Evolutionary conservation across 352 stramenopile species (phyloP).

Genomic region (Peronospora destructor): DNA sequence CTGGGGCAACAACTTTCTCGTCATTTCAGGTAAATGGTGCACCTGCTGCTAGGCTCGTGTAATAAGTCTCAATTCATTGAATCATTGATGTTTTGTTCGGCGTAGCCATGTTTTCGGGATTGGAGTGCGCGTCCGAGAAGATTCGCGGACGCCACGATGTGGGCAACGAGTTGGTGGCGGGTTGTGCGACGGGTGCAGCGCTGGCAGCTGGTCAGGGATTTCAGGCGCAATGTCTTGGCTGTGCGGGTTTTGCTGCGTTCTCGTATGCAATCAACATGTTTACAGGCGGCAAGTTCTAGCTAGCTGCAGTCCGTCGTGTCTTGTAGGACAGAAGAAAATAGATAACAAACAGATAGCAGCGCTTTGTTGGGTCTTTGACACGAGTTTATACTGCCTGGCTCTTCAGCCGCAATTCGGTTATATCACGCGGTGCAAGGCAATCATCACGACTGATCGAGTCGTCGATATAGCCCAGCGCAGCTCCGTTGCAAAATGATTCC

Average conservation of each 20-base stretch:
- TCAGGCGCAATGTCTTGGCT: conserved; percentile 90
- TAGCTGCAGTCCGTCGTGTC: background rate
- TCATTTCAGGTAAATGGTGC: conserved; percentile 55
- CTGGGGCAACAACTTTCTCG: conserved; percentile 84
- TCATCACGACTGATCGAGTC: too few species aligned
- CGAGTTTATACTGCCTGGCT: too few species aligned
- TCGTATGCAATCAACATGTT: conserved; percentile 87
- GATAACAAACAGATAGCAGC: background rate
- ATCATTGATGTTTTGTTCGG: background rate
- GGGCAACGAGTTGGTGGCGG: conserved; percentile 90
- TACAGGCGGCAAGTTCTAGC: conserved; percentile 72
- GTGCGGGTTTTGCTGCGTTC: conserved; percentile 89
- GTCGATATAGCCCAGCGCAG: too few species aligned
- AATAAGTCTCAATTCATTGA: background rate
- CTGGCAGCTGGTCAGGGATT: conserved; percentile 90
- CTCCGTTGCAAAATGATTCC: too few species aligned
- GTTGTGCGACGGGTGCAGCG: conserved; percentile 92
- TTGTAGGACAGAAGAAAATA: conserved; percentile 19
- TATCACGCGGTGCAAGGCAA: too few species aligned
- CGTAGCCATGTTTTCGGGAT: conserved; percentile 90
- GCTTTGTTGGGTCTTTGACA: conserved; percentile 2
- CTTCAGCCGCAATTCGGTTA: too few species aligned
- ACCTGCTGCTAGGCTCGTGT: background rate
- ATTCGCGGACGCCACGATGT: conserved; percentile 91
- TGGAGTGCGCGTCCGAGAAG: conserved; percentile 93